Percentiles rank a stretch among this genome's conserved stretches.
phyloP scores from a whole-genome alignment of 768 basidiomycete genomes.

The Rhodotorula taiwanensis region DNA sequence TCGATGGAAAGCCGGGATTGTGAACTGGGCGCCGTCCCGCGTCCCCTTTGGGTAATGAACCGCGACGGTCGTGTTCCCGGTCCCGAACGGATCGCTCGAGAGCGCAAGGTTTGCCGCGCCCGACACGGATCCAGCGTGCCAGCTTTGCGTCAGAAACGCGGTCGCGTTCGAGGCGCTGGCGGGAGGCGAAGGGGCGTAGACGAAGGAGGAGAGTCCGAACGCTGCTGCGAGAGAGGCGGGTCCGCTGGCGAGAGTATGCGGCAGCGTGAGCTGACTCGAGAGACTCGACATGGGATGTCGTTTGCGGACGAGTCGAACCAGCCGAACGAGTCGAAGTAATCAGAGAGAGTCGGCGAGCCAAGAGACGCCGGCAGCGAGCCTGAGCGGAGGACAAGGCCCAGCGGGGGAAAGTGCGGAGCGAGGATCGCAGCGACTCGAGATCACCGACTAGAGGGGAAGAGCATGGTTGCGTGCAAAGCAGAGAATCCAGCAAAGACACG shows the following conservation, averaged over 20 bases:
- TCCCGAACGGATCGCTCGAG: slow-evolving; percentile 11
- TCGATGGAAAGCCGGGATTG: neutral
- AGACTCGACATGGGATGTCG: too few relatives aligned
- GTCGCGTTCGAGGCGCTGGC: neutral
- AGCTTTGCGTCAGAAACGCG: too few relatives aligned
- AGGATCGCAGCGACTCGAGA: too few relatives aligned
- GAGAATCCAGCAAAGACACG: too few relatives aligned
- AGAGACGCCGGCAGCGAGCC: neutral
- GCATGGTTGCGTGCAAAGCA: too few relatives aligned
- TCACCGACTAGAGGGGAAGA: too few relatives aligned
- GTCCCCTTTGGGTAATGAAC: slow-evolving; percentile 13
- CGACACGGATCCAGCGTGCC: too few relatives aligned
- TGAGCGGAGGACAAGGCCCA: neutral
- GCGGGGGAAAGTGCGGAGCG: too few relatives aligned
- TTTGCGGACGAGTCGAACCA: too few relatives aligned
- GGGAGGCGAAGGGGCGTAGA: neutral
- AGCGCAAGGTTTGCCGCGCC: neutral
- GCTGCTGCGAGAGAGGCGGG: neutral
- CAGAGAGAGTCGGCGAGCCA: too few relatives aligned
- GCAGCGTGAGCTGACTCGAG: neutral
- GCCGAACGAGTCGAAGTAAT: too few relatives aligned
- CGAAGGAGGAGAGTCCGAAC: neutral
- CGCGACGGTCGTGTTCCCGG: neutral
- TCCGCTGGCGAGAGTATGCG: neutral
- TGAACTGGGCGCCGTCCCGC: slow-evolving; percentile 22